Evolutionary conservation across 1,284 basidiomycete species (phyloP), one percentile per base, ranked within the genome.

Genomic region (Xerocomus minutiporus): DNA sequence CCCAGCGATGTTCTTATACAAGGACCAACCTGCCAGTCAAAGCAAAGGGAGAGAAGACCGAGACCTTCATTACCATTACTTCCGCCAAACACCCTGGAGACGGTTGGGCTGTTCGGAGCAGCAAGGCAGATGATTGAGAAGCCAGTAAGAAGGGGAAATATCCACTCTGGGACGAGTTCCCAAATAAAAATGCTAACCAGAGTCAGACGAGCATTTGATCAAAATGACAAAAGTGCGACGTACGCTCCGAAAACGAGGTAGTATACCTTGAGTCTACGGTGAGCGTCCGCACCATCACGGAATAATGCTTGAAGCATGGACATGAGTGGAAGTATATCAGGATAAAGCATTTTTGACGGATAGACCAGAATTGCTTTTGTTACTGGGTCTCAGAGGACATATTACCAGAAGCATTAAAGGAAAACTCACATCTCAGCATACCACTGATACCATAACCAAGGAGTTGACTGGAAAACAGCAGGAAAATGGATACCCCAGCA

Each of bases 291-390:
- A 38, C 76, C 73, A 47, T 79, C 78, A 48, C 72, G 76, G 64
- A 79, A 83, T 39, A 84, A 64, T 34, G 75, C 74, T 57, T 84
- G 80, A 46, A 84, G 71, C 65, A 84, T 78, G 48, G 79, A 77
- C 15, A 82, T 74, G 0, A 83, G 67, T 0, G 82, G 79, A 39
- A 84, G 72, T 39, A 81, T 67, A 1, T 60, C 66, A 0, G 82
- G 82, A 54, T 81, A 84, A 46, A 84, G 71, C 63, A 83, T 82
- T 59, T 83, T 82, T 4, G 86, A 86, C 0, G 85, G 86, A 64
- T 84, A 83, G 1, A 87, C 73, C 9, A 86, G 70, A 35, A 79
- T 73, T 4, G 62, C 71, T 67, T 61, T 34, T 59, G 52, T 2
- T 61, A 60, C 51, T 61, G 68, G 23, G 13, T 5, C 45, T 62